phyloP scores from a whole-genome alignment of 208 protist genomes.

The Leishmania lainsoni region DNA sequence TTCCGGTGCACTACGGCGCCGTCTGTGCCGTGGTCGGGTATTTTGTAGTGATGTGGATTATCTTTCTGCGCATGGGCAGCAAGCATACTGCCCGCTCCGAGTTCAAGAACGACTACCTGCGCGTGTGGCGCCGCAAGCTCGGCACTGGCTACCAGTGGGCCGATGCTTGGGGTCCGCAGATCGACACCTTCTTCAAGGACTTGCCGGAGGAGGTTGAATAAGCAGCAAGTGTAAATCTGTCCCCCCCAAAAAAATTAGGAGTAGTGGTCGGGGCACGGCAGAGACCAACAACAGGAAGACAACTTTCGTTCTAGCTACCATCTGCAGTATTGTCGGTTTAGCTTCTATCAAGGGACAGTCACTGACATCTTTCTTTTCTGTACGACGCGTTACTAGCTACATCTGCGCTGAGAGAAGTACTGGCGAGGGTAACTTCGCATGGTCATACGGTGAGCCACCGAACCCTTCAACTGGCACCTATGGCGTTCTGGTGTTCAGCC shows the following conservation, averaged over 20 bases:
- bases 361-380: neutral
- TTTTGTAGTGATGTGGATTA: conserved; percentile 75
- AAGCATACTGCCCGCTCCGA: conserved; percentile 40
- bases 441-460: neutral
- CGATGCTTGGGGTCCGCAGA: conserved; percentile 84
- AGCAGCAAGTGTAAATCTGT: neutral
- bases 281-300: too few relatives aligned
- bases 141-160: conserved; percentile 91
- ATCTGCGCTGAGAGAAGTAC: neutral
- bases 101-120: conserved; percentile 85
- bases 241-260: neutral
- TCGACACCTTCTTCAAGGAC: conserved; percentile 80
- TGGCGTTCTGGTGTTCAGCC: neutral
- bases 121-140: conserved; percentile 86
- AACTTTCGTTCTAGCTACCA: neutral
- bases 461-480: neutral
- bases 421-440: neutral
- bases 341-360: neutral
- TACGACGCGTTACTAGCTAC: neutral
- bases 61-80: conserved; percentile 69
- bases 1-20: conserved; percentile 61
- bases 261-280: neutral
- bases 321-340: neutral
- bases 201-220: conserved; percentile 79
- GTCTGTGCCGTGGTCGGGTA: conserved; percentile 54